Evolutionary conservation across 2,329 filamentous ascomycete genomes (phyloP).

Genomic region (Aotearoamyces nothofagi): DNA sequence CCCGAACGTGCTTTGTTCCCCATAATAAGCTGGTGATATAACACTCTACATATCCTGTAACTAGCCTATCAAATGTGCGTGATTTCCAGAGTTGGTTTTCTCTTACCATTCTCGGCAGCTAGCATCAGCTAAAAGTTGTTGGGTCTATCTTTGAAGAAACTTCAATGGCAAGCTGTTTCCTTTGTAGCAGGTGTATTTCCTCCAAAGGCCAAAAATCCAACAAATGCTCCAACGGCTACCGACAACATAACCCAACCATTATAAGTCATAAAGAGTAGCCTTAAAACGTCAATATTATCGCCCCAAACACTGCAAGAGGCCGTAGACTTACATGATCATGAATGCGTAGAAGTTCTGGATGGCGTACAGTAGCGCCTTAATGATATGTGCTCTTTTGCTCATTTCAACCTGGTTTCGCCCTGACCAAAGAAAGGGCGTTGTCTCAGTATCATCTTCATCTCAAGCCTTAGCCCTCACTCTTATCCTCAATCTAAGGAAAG

Average conservation of each 20-base stretch:
- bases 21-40: too few species aligned
- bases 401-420: slow-evolving; percentile 51
- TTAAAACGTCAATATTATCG: slow-evolving; percentile 23
- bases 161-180: slow-evolving; percentile 88
- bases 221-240: slow-evolving; percentile 74
- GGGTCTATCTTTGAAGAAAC: too few species aligned
- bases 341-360: slow-evolving; percentile 97
- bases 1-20: too few species aligned
- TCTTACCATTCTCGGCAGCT: too few species aligned
- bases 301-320: not conserved
- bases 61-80: too few species aligned
- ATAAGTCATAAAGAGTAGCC: slow-evolving; percentile 99
- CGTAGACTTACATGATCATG: slow-evolving; percentile 82
- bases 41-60: too few species aligned
- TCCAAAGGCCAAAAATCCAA: slow-evolving; percentile 77
- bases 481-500: not conserved
- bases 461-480: slow-evolving; percentile 1
- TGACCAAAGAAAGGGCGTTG: slow-evolving; percentile 49
- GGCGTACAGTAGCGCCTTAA: slow-evolving; percentile 76
- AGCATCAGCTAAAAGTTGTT: too few species aligned
- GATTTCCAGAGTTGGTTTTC: too few species aligned
- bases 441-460: slow-evolving; percentile 35
- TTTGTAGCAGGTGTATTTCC: slow-evolving; percentile 56
- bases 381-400: slow-evolving; percentile 54
- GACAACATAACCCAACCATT: slow-evolving; percentile 96